Base-by-base conservation (phyloP, 176 grass and related monocot species). In the Zizania latifolia region DNA sequence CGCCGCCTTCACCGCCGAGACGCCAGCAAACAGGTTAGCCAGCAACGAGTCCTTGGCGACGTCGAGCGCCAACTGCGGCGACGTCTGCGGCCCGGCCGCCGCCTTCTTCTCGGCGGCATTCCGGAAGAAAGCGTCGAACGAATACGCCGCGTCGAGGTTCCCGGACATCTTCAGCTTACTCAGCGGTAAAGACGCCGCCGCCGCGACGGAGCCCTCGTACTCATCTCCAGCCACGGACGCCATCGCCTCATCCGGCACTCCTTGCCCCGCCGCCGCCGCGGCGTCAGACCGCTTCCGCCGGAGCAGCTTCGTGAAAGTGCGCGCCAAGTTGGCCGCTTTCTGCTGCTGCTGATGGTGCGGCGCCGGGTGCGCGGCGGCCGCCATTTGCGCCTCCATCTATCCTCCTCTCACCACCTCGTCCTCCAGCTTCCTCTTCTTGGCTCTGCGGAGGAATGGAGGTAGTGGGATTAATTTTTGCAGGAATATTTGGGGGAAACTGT, bases 1-100 rank as follows among this genome's bases (percentile, higher is more conserved):
- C 29, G 91, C 84, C 28, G 95, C 95, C 78, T 99, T 92, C 21
- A 99, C 86, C n/a, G 96, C 89, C 4, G 96, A 99, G 39, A 92
- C 68, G 10, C 89, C 88, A 1, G 92, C 86, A 74, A 99, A 99
- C 10, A 99, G 85, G 68, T 67, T 90, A 0, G 89, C 82, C 0
- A 99, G 79, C 5, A 94, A 84, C 2, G 89, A 58, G 10, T 95
- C 89, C 14, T 74, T 76, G 0, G 85, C 86, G 21, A 80, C 80
- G 8, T 46, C 80, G 21, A 32, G 27, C 34, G 33, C 3, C 39
- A 36, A 23, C 0, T 5, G 24, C 11, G 35, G 57, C 10, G 8
- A 4, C 10, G 60, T 24, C 38, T 77, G 76, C 28, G 0, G 10
- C 17, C 36, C 28, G 4, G 4, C 70, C 2, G 2, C 74, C 5